Percentiles rank a stretch among this genome's conserved stretches.
Evolutionary conservation across 257 asterid species (phyloP).

Genomic region (Solanum medicagineum): DNA sequence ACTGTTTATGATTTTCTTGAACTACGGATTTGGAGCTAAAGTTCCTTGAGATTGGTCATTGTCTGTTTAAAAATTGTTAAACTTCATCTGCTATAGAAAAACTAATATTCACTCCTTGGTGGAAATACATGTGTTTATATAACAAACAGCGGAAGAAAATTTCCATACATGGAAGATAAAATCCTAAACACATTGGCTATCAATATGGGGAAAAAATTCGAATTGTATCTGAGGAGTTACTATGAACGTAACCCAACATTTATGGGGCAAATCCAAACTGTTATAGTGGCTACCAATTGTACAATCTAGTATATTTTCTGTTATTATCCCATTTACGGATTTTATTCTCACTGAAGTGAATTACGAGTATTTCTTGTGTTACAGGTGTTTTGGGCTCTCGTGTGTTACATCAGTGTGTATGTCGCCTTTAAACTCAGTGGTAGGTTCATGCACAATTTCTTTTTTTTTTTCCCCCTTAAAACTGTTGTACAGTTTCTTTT

Average conservation of each 20-base stretch:
- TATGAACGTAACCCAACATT: not conserved
- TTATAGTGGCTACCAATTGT: not conserved
- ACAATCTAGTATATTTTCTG: not conserved
- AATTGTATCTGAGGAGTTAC: not conserved
- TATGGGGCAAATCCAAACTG: not conserved
- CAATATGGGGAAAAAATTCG: not conserved
- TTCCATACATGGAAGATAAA: not conserved
- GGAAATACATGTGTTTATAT: not conserved
- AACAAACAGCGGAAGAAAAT: not conserved
- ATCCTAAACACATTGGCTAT: not conserved
- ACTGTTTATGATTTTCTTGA: not conserved
- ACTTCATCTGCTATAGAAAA: not conserved
- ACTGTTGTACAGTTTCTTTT: not conserved
- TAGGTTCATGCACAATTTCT: not conserved
- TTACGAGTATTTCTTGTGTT: conserved; percentile 17
- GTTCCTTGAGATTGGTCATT: not conserved
- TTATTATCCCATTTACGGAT: not conserved
- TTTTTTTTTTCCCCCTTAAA: too few relatives aligned
- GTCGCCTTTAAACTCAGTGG: conserved; percentile 19
- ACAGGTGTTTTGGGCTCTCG: conserved; percentile 57
- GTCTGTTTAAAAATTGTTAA: not conserved
- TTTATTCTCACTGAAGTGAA: not conserved
- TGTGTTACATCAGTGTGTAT: conserved; percentile 17
- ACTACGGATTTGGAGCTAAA: not conserved
- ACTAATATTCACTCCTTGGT: not conserved